Base-by-base conservation (phyloP, 768 basidiomycete species). In the Kwoniella sp. region DNA sequence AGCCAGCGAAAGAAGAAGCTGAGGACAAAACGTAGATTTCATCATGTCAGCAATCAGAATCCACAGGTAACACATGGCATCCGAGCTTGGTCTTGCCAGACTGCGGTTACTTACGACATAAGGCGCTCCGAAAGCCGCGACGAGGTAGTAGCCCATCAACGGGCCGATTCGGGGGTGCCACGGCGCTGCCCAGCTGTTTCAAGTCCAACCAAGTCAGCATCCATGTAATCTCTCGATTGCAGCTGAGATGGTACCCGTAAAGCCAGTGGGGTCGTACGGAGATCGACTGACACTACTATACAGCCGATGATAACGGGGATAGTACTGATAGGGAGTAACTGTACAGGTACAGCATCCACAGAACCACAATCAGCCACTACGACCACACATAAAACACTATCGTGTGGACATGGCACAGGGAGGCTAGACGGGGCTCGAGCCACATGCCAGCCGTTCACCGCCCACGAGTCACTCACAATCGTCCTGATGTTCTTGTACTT, bases 281-380 rank as follows among this genome's bases (percentile, higher is more conserved):
- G 5, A 29, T 17, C 13, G 17, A 61, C 58, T 51, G 22, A 60
- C 58, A 77, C 69, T 52, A 72, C 66, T 25, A 76, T 47, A n/a
- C 74, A 68, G 12, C 82, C 81, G 45, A 79, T 64, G 47, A 82
- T 68, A 37, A 81, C 75, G 12, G 82, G 82, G 22, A 82, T 58
- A 60, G 81, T 81, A 5, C 74, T 74, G 9, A 77, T 55, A 2
- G 78, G 73, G 25, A 81, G 69, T 38, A 75, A 62, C 71, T 75
- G 50, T 5, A 55, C 11, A 13, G 26, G 20, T 17, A 37, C 34
- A 37, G 34, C 13, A 37, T 37, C 34, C 34, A 5, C 34, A 37
- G 5, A 5, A 37, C 7, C 13, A 37, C 13, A 5, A 7, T 37
- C 7, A 37, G 7, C 34, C 7, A 8, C 26, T 61, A 34, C 57